phyloP scores from a whole-genome alignment of 2,329 filamentous ascomycete genomes.

The Beauveria bassiana region DNA sequence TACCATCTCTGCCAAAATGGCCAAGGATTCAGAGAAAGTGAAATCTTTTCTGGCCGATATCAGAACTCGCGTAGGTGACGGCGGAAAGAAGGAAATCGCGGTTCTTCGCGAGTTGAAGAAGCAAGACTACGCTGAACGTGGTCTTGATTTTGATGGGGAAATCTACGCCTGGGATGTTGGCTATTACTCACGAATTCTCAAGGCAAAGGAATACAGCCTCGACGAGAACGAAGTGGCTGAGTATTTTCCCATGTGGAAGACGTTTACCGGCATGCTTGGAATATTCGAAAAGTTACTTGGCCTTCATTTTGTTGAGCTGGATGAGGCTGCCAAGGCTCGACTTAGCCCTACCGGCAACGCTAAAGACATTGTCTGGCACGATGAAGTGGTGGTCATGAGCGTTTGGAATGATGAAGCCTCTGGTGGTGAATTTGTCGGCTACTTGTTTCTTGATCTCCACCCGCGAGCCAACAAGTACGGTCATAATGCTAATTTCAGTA shows the following conservation, averaged over 20 bases:
- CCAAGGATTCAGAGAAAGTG: slow-evolving; percentile 65
- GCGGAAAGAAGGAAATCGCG: slow-evolving; percentile 61
- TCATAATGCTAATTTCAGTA: slow-evolving; percentile 77
- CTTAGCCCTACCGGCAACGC: slow-evolving; percentile 61
- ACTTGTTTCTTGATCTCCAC: slow-evolving; percentile 75
- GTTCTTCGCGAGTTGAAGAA: slow-evolving; percentile 70
- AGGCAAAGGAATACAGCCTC: slow-evolving; percentile 72
- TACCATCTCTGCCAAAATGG: slow-evolving; percentile 78
- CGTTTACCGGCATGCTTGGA: slow-evolving; percentile 68
- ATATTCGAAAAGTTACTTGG: slow-evolving; percentile 82
- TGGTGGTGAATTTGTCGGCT: slow-evolving; percentile 67
- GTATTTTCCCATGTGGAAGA: slow-evolving; percentile 72
- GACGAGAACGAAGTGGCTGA: slow-evolving; percentile 75
- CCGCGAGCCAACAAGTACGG: slow-evolving; percentile 77
- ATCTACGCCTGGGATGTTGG: slow-evolving; percentile 80
- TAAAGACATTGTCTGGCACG: slow-evolving; percentile 71
- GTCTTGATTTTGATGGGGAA: slow-evolving; percentile 53
- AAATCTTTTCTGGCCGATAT: slow-evolving; percentile 66
- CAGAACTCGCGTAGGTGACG: slow-evolving; percentile 56
- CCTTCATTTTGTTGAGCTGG: slow-evolving; percentile 67
- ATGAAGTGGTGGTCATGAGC: slow-evolving; percentile 74
- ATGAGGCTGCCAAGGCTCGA: slow-evolving; percentile 54
- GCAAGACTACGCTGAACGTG: slow-evolving; percentile 53
- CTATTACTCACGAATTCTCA: slow-evolving; percentile 73
- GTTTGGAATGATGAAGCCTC: slow-evolving; percentile 73